Base-by-base conservation (phyloP, 1,284 basidiomycete genomes). In the Cutaneotrichosporon arboriforme region DNA sequence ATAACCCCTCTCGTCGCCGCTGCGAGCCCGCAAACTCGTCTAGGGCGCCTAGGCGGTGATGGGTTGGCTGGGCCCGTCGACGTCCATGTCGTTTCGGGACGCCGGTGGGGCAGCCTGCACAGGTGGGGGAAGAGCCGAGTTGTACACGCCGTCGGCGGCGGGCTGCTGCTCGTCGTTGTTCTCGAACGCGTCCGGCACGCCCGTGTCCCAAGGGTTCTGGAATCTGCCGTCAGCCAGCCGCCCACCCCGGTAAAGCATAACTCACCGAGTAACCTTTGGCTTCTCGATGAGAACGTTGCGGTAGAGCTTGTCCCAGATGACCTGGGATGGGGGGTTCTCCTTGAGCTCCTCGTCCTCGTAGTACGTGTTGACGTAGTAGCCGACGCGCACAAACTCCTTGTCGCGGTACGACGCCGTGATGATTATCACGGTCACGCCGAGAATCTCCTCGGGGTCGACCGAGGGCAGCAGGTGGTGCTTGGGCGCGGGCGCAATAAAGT, bases 311-410 rank as follows among this genome's bases (percentile, higher is more conserved):
- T 91, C 86, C 69, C 90, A 88, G 63, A 82, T 76, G 49, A 90
- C 87, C 47, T 80, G 79, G 34, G 77, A 59, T 10, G 87, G 88
- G 14, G 85, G 85, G 15, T 78, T 81, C 66, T 84, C 81, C 69
- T 84, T 87, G 82, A 91, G 84, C 76, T 90, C 89, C 58, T 93
- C 88, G 61, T 87, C 87, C 72, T 97, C 92, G 72, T 97, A 97
- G 71, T 97, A 93, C 45, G 93, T 97, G 72, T 97, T 96, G 75
- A 98, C 96, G 74, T 99, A 99, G 76, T 99, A 98, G 5, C 96
- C 94, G 18, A 99, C 93, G 38, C 94, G 84, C 36, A 99, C 94
- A 74, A 99, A 99, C 74, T 98, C 94, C 67, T 96, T 91, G 73
- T 92, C 84, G 69, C 94, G 86, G 47, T 90, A 88, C 26, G 97